These are phyloP conservation scores for Pachysolen tannophilus DNA, from an alignment of 805 yeast genomes.

Conservation along the genomic window DNA sequence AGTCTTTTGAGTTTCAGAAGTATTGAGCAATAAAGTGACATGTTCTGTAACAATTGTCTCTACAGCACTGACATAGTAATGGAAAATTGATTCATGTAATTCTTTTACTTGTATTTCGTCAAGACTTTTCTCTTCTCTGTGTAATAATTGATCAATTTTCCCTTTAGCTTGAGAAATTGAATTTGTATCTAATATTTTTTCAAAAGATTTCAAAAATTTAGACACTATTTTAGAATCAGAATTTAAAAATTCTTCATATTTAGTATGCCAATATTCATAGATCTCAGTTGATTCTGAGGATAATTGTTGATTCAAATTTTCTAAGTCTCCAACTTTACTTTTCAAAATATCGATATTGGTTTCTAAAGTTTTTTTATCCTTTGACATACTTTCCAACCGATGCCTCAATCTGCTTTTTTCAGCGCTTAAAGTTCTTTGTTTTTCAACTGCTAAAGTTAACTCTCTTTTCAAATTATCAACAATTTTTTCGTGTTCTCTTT, in stretches of 20 bases:
- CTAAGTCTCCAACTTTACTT: slow-evolving; percentile 27
- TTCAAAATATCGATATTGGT: slow-evolving; percentile 28
- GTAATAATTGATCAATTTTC: slow-evolving; percentile 35
- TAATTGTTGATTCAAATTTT: slow-evolving; percentile 14
- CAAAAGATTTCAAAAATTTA: slow-evolving; percentile 40
- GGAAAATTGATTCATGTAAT: slow-evolving; percentile 22
- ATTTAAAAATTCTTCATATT: slow-evolving; percentile 32
- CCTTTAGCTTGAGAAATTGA: slow-evolving; percentile 53
- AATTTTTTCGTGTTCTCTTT: slow-evolving; percentile 10
- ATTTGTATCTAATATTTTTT: slow-evolving; percentile 46
- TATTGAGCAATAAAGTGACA: slow-evolving; percentile 18
- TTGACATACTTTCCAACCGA: slow-evolving; percentile 27
- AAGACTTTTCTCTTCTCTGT: slow-evolving; percentile 10
- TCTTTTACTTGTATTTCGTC: slow-evolving; percentile 22
- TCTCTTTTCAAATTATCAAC: slow-evolving; percentile 13
- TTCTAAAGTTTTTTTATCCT: slow-evolving; percentile 29
- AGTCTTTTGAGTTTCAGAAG: background rate
- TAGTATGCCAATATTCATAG: slow-evolving; percentile 28
- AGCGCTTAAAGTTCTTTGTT: slow-evolving; percentile 33
- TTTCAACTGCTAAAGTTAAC: slow-evolving; percentile 27
- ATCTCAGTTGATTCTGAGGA: slow-evolving; percentile 9
- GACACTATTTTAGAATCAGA: slow-evolving; percentile 39
- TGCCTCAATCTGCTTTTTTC: slow-evolving; percentile 36
- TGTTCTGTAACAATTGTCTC: slow-evolving; percentile 53
- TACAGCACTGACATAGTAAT: slow-evolving; percentile 54